These are phyloP conservation scores for Candida railenensis DNA, from an alignment of 805 yeast species.

Conservation along the genomic window DNA sequence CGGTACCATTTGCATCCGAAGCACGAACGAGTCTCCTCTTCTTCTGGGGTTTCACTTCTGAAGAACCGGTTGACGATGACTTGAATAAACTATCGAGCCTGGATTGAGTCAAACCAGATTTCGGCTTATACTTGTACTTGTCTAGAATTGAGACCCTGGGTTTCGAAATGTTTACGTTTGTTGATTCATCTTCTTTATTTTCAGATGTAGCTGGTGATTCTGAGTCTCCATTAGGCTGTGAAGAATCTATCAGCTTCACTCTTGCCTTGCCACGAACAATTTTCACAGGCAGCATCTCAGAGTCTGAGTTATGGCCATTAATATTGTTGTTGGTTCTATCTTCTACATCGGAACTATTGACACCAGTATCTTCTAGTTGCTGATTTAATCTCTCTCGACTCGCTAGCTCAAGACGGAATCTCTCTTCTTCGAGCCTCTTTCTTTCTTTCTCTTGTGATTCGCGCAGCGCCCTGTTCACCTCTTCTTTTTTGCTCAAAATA, in stretches of 20 bases:
- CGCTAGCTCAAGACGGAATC: conserved; percentile 8
- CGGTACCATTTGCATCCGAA: conserved; percentile 16
- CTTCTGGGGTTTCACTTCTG: conserved; percentile 14
- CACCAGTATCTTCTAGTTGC: conserved; percentile 9
- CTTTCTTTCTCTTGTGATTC: conserved; percentile 11
- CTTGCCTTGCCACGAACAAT: conserved; percentile 29
- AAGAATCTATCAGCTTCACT: conserved; percentile 17
- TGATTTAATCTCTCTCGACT: conserved; percentile 14
- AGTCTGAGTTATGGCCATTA: conserved; percentile 18
- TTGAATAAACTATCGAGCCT: conserved; percentile 22
- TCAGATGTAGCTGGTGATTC: not conserved
- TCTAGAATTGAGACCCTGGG: conserved; percentile 44
- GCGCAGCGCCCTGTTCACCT: conserved; percentile 10
- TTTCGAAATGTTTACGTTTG: conserved; percentile 39
- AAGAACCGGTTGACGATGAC: conserved; percentile 5
- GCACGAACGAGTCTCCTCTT: conserved; percentile 39
- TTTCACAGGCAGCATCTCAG: conserved; percentile 39
- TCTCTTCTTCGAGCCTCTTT: conserved; percentile 12
- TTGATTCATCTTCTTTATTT: conserved; percentile 15
- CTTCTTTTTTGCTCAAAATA: conserved; percentile 18
- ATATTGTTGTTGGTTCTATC: conserved; percentile 3
- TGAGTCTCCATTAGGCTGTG: conserved; percentile 5
- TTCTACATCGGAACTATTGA: not conserved
- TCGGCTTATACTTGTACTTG: conserved; percentile 35
- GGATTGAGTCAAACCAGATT: conserved; percentile 21